Evolutionary conservation across 129 eudicot genomes (phyloP).

Genomic region (Lactuca sativa): DNA sequence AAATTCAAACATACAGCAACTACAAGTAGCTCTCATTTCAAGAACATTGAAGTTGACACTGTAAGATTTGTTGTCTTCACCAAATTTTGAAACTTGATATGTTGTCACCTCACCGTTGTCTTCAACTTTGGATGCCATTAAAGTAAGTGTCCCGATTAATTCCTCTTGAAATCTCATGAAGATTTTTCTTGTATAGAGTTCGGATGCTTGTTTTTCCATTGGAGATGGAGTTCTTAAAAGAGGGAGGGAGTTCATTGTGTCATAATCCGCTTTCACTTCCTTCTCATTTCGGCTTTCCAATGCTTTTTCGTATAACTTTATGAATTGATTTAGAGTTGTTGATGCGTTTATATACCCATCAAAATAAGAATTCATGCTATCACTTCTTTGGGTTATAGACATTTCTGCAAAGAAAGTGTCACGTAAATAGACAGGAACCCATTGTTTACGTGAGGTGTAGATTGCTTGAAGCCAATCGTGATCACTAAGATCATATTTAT

Average conservation of each 20-base stretch:
- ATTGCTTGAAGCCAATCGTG: constrained; percentile 60
- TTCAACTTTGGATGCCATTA: constrained; percentile 57
- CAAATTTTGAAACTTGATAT: constrained; percentile 64
- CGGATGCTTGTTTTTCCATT: constrained; percentile 71
- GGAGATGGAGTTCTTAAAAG: constrained; percentile 65
- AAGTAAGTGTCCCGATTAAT: constrained; percentile 57
- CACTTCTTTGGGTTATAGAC: constrained; percentile 50
- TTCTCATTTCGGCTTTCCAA: constrained; percentile 61
- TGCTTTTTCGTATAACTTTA: constrained; percentile 65
- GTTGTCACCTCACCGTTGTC: constrained; percentile 49
- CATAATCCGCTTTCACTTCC: constrained; percentile 68
- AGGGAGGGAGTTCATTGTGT: constrained; percentile 50
- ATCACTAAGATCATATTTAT: constrained; percentile 53
- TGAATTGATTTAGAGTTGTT: constrained; percentile 49
- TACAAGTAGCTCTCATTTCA: constrained; percentile 59
- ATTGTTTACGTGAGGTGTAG: constrained; percentile 50
- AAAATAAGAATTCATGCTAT: constrained; percentile 54
- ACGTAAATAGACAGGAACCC: constrained; percentile 67
- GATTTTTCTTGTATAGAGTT: constrained; percentile 52
- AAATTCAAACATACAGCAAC: constrained; percentile 72
- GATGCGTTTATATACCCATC: constrained; percentile 57
- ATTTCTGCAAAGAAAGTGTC: constrained; percentile 61
- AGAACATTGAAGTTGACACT: constrained; percentile 47
- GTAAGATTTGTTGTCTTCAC: constrained; percentile 53
- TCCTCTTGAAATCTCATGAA: constrained; percentile 65